Evolutionary conservation across 2,329 filamentous ascomycete species (phyloP).

Genomic region (Arthroderma sp.): DNA sequence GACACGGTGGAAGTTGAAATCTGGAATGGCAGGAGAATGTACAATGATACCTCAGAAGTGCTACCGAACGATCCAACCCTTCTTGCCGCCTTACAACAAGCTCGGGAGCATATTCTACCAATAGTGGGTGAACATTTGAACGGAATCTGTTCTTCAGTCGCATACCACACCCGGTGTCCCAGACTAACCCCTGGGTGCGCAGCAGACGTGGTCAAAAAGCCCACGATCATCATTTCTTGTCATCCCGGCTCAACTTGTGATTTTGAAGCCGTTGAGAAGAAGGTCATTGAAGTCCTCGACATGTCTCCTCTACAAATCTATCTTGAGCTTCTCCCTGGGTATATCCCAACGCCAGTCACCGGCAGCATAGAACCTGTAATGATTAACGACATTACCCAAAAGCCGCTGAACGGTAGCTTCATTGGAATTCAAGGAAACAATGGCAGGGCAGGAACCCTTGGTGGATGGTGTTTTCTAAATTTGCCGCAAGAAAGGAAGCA

Average conservation of each 20-base stretch:
- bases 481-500: neutral
- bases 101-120: neutral
- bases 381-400: neutral
- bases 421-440: neutral
- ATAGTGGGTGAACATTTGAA: neutral
- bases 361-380: too few relatives aligned
- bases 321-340: constrained; percentile 2
- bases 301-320: neutral
- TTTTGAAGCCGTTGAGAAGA: neutral
- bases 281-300: neutral
- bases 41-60: neutral
- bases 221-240: constrained; percentile 1
- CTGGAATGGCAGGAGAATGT: neutral
- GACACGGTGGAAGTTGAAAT: neutral
- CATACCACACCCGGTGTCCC: neutral
- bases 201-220: neutral
- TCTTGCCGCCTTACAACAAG: neutral
- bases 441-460: constrained; percentile 1
- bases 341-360: too few relatives aligned
- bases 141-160: neutral
- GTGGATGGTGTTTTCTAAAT: constrained; percentile 5
- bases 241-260: neutral
- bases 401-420: constrained; percentile 3
- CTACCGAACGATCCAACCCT: neutral
- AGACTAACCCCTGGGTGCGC: too few relatives aligned